Evolutionary conservation across 495 filamentous ascomycete species (phyloP), one percentile per base, ranked within the genome.

Genomic region (Trichoderma asperelloides): DNA sequence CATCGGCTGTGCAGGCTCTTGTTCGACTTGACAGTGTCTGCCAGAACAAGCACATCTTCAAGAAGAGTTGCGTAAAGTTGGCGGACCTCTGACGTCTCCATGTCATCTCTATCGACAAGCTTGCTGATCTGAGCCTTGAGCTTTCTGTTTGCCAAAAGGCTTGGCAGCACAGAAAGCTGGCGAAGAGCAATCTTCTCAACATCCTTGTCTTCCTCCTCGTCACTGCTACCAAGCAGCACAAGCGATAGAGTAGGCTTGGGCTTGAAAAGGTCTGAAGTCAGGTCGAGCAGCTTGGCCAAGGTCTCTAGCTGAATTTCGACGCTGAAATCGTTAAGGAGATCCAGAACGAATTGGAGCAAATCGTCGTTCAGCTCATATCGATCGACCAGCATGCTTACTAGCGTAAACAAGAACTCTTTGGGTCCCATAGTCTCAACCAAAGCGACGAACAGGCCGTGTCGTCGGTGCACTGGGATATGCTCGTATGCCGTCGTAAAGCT

Each of bases 401-500:
- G 77, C 3, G 89, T 88, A 70, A 87, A 91, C 11, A 93, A 76
- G 72, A 93, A 96, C 49, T 97, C 92, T 33, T 88, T 81, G 0
- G 90, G 84, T 5, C 93, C 95, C 30, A 97, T 82, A 27, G 91
- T 96, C 70, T 89, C 85, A 28, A 92, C 85, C 39, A 98, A 78
- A 33, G 91, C 89, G 28, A 85, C 80, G 81, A 96, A 98, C 5
- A 98, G 77, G 45, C 87, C 86, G 21, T 89, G 83, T 66, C 92
- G 88, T 49, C 93, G 86, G 72, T 95, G 93, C 7, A 86, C 83
- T 4, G 95, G 95, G 67, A 98, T 91, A 72, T 98, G 93, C 72
- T 96, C 93, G 76, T 93, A 98, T 13, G 96, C 96, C 12, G 90
- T 91, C 23, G 90, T 91, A 74, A 98, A 98, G 77, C 93, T 97